Evolutionary conservation across 148 eudicot genomes (phyloP), one percentile per base, ranked within the genome.

Genomic region (Rhododendron kiyosumense): DNA sequence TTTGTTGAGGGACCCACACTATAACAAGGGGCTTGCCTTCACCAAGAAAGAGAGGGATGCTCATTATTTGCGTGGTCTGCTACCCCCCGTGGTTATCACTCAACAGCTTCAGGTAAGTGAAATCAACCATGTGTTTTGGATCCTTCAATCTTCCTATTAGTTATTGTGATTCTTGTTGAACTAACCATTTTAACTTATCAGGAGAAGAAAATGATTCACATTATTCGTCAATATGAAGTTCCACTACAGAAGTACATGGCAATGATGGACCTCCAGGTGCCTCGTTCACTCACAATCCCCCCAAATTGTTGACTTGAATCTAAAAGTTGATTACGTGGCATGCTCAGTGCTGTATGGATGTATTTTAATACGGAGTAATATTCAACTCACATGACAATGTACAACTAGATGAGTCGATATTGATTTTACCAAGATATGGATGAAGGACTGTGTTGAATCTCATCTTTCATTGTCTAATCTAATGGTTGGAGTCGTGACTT

Each of bases 181-280:
- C 75, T 67, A 34, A 32, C 28, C 18, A 61, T 49, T 73, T 32
- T 41, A 67, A 4, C 22, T 65, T 79, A 65, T 61, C 93, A 94
- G 99, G 98, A 92, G 93, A 95, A 93, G 89, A 96, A 93, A 88
- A 45, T 93, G 78, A 87, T 96, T 93, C 90, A 90, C 0, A 93
- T 84, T 82, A 89, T 96, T 86, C 94, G 96, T 57, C 93, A 93
- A 84, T 96, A 96, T 91, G 92, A 95, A 84, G 88, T 94, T 90
- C 99, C 99, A n/a, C 86, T 96, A 87, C 98, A 96, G 88, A 94
- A 92, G 85, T 95, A 96, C 88, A 86, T 91, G 92, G 94, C 99
- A 81, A 63, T 95, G 94, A 94, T 95, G 98, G 98, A 95, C 88
- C 95, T 96, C 41, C 91, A 96, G 98, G 99, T 96, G 88, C 84